Evolutionary conservation across 306 rosid genomes (phyloP), one percentile per base, ranked within the genome.

Genomic region (Vicia villosa): DNA sequence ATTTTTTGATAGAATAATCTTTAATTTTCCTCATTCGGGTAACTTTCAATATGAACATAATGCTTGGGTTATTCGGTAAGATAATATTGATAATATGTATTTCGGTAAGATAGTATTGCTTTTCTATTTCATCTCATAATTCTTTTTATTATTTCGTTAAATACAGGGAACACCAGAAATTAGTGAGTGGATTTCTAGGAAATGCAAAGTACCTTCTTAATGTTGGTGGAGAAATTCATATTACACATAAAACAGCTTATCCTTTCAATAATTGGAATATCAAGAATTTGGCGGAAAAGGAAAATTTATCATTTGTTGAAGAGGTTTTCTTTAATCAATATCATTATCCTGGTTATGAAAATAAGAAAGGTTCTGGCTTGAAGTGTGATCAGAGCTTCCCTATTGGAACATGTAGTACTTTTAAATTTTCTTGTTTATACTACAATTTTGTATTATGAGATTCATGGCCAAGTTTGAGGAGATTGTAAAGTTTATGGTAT

Each of bases 11-110:
- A 68, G 75, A 1, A 8, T 79, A 1, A 54, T 83, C 20, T 86
- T 69, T 36, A 81, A 79, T 47, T 86, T 83, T 24, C 87, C 87
- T 13, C 86, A 78, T 47, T 80, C 86, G 6, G 89, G 84, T 1
- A 56, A 69, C 3, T 0, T 2, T 3, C 1, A 0, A 21, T 3
- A 4, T n/a, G 55, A 57, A 37, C 1, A 0, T 10, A 0, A 22
- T 7, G 0, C 0, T 0, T 2, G 0, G 4, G 38, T 45, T 11
- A 78, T 78, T 32, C 0, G 0, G 81, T 77, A 71, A 70, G 77
- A 45, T 14, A 5, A 7, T 22, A 28, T 28, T 32, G 37, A 32
- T 5, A 32, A 32, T 32, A 32, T 32, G 6, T 32, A 22, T 22
- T 22, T 22, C 24, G 2, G 1, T 22, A 22, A 22, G 1, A 22